These are phyloP conservation scores for Solanum chilense DNA, from an alignment of 257 asterid species.

Conservation along the genomic window DNA sequence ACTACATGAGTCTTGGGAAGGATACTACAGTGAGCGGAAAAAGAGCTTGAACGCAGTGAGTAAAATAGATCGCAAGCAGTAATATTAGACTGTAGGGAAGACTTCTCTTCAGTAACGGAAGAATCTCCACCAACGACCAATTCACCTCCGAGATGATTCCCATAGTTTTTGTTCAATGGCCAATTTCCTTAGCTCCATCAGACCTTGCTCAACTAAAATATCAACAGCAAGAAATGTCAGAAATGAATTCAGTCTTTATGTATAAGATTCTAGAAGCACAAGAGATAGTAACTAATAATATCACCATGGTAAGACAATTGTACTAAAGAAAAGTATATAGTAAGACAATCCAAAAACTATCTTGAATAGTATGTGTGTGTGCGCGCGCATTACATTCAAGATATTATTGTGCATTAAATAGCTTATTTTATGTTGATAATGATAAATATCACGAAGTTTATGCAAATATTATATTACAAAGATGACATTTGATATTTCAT, in stretches of 20 bases:
- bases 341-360: not conserved
- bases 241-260: not conserved
- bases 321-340: not conserved
- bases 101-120: conserved; percentile 26
- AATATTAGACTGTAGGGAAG: conserved; percentile 9
- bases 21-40: not conserved
- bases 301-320: not conserved
- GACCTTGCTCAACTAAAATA: conserved; percentile 35
- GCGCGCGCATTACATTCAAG: not conserved
- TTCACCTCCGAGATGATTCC: conserved; percentile 38
- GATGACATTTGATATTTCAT: not conserved
- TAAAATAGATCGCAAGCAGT: not conserved
- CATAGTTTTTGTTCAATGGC: conserved; percentile 33
- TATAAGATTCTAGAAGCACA: not conserved
- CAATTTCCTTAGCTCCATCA: conserved; percentile 37
- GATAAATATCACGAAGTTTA: not conserved
- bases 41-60: not conserved
- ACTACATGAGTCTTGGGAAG: not conserved
- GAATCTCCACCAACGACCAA: conserved; percentile 17
- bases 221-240: not conserved
- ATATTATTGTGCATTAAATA: not conserved
- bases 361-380: not conserved
- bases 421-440: not conserved
- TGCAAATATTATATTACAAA: not conserved
- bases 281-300: not conserved